Evolutionary conservation across 1,284 basidiomycete species (phyloP).

Genomic region (Gymnopus androsaceus): DNA sequence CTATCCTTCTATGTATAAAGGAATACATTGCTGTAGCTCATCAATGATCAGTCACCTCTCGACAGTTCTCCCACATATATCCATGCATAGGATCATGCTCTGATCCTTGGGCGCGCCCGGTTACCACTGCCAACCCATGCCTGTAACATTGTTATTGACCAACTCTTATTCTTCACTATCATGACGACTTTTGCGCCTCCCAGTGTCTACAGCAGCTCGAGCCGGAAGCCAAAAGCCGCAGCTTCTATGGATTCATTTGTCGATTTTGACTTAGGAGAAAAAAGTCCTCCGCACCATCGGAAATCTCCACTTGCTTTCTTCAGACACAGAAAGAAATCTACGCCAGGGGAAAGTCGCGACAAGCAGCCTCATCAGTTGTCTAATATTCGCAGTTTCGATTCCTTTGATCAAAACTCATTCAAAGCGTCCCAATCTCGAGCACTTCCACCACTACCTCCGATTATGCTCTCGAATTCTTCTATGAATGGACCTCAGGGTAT

Average conservation of each 20-base stretch:
- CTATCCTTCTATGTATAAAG: background rate
- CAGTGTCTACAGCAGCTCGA: background rate
- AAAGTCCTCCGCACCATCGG: background rate
- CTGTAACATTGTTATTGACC: background rate
- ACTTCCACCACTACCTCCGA: slow-evolving; percentile 13
- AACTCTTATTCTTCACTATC: background rate
- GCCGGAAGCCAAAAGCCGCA: background rate
- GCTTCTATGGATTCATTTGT: slow-evolving; percentile 13
- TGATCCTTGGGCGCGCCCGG: too few relatives aligned
- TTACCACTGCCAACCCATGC: background rate
- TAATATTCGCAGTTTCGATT: slow-evolving; percentile 10
- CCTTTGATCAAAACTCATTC: slow-evolving; percentile 1
- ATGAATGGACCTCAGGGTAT: slow-evolving; percentile 4
- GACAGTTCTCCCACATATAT: too few relatives aligned
- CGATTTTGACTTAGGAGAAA: background rate
- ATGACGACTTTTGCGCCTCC: background rate
- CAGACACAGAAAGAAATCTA: slow-evolving; percentile 11
- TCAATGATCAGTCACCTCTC: too few relatives aligned
- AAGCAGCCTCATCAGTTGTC: background rate
- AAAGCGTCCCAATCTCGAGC: background rate
- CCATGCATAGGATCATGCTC: background rate
- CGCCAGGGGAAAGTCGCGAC: slow-evolving; percentile 3
- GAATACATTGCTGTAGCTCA: background rate
- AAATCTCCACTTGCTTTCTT: slow-evolving; percentile 10
- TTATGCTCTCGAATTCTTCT: background rate